Conservation (phyloP, 805 yeast genomes). For the Candida sithepensis region DNA sequence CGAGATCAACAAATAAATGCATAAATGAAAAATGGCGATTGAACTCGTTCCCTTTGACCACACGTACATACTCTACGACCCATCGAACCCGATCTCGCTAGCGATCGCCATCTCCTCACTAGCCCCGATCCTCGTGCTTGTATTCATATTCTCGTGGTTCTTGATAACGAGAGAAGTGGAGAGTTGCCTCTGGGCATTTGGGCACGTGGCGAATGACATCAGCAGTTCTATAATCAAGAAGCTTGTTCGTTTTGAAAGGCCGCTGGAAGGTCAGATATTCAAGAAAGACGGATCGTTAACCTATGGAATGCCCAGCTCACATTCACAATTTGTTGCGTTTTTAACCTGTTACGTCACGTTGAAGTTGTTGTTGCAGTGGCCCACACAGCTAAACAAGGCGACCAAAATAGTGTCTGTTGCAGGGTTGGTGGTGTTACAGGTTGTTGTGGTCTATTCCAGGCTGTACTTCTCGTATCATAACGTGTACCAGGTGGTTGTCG, state of each 20-base stretch:
- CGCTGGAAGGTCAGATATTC: constrained; percentile 41
- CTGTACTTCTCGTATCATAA: constrained; percentile 79
- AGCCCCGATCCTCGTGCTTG: constrained; percentile 73
- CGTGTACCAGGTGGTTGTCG: constrained; percentile 67
- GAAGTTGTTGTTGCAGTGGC: constrained; percentile 40
- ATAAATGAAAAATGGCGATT: not conserved
- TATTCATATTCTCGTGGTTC: constrained; percentile 82
- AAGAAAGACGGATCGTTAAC: constrained; percentile 35
- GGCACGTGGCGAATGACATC: constrained; percentile 78
- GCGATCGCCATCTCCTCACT: constrained; percentile 70
- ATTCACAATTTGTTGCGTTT: constrained; percentile 93
- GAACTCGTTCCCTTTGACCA: constrained; percentile 67
- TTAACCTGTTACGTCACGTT: constrained; percentile 57
- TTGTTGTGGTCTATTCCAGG: constrained; percentile 62
- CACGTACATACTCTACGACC: constrained; percentile 78
- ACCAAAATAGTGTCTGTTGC: constrained; percentile 31
- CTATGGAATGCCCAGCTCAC: constrained; percentile 97
- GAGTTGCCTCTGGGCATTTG: constrained; percentile 77
- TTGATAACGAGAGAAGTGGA: constrained; percentile 79
- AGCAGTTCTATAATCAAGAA: constrained; percentile 66
- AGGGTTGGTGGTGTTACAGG: constrained; percentile 27
- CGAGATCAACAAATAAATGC: too few species aligned
- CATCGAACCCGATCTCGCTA: constrained; percentile 56
- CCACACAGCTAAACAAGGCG: constrained; percentile 24
- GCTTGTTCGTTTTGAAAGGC: constrained; percentile 68